Evolutionary conservation across 352 stramenopile genomes (phyloP), one percentile per base, ranked within the genome.

Genomic region (Thalassiosira hispida): DNA sequence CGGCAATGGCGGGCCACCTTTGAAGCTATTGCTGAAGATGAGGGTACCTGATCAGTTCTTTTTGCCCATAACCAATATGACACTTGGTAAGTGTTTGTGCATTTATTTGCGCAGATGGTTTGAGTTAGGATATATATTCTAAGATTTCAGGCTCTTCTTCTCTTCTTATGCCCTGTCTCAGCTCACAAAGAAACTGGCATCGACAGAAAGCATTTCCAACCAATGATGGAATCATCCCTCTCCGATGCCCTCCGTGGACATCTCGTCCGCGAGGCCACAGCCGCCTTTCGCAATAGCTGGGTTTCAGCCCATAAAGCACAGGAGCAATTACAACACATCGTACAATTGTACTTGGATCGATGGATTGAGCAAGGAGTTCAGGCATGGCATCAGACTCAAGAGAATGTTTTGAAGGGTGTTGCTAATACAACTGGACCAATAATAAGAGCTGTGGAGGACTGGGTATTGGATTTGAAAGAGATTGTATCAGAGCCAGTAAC

Each of bases 181-280:
- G 71, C 60, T 38, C 29, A 78, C 16, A 56, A 64, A 59, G 38
- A 25, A 20, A 51, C 9, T 47, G 75, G 75, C 20, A 79, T 83
- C 11, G 75, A 83, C 57, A 42, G 46, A 65, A 78, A 65, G 33
- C 66, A 83, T 29, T 83, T 83, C 42, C 67, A 83, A 33, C 29
- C 52, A 18, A 67, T 75, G 35, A 40, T 83, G 18, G 68, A 79
- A 64, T 44, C 52, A 63, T 67, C 52, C 20, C 42, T 79, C 44
- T 59, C 61, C 0, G 44, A 71, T 22, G 69, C 75, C 1, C 40
- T 83, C 25, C 62, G 75, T 11, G 35, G 49, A 23, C 75, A 83
- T 44, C 67, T 83, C 3, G 18, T 75, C 3, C 42, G 23, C 31
- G 75, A 83, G 56, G 67, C 68, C 3, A 52, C 64, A 9, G 25